These are phyloP conservation scores for Beauveria pseudobassiana DNA, from an alignment of 2,329 filamentous ascomycete species.

Conservation along the genomic window DNA sequence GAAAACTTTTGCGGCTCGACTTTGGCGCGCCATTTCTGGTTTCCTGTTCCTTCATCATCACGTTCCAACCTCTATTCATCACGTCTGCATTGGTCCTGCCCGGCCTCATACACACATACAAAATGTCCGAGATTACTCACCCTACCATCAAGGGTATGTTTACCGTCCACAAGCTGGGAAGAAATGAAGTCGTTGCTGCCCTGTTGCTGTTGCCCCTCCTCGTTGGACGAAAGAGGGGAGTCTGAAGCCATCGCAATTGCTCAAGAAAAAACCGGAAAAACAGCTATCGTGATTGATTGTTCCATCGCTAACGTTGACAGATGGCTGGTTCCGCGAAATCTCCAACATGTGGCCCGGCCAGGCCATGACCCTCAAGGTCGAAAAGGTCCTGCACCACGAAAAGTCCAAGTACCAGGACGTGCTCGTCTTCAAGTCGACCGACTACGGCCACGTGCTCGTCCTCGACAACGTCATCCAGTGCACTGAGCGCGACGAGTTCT, in stretches of 20 bases:
- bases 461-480: slow-evolving; percentile 98
- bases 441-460: slow-evolving; percentile 93
- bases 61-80: neutral
- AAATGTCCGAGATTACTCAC: slow-evolving; percentile 50
- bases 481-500: slow-evolving; percentile 98
- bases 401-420: slow-evolving; percentile 99
- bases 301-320: slow-evolving; percentile 36
- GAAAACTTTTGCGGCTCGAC: slow-evolving; percentile 11
- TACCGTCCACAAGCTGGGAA: neutral
- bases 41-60: slow-evolving; percentile 11
- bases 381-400: slow-evolving; percentile 97
- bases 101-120: slow-evolving; percentile 14
- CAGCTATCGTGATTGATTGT: slow-evolving; percentile 9
- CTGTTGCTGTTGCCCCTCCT: slow-evolving; percentile 18
- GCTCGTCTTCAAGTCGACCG: slow-evolving; percentile 94
- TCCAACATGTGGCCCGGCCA: slow-evolving; percentile 98
- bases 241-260: neutral
- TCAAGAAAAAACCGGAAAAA: neutral
- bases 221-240: slow-evolving; percentile 12
- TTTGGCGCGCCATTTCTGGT: slow-evolving; percentile 2
- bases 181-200: neutral
- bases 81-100: neutral
- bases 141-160: slow-evolving; percentile 50
- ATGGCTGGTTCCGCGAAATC: slow-evolving; percentile 99
- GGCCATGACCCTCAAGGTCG: slow-evolving; percentile 97